Percentiles rank a stretch among this genome's conserved stretches.
phyloP scores from a whole-genome alignment of 2,329 filamentous ascomycete species.

The Penicillium brevicompactum region DNA sequence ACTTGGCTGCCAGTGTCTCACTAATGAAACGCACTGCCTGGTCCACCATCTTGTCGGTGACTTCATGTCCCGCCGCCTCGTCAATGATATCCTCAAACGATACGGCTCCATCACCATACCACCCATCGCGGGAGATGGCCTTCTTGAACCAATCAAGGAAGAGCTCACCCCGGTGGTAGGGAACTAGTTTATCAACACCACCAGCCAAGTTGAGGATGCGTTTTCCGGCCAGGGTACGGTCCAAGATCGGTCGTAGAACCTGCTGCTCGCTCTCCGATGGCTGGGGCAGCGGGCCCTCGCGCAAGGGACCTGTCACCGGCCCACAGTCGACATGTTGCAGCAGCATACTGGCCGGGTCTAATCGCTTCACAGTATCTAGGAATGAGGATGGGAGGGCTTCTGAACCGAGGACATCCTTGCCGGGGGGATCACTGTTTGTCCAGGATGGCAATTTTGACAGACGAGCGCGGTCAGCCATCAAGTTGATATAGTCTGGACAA shows the following conservation, averaged over 20 bases:
- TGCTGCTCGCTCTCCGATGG: slow-evolving; percentile 48
- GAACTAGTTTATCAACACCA: slow-evolving; percentile 62
- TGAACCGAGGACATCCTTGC: slow-evolving; percentile 71
- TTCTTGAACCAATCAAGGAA: slow-evolving; percentile 61
- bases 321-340: slow-evolving; percentile 54
- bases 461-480: slow-evolving; percentile 78
- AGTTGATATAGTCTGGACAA: slow-evolving; percentile 80
- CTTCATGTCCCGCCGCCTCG: slow-evolving; percentile 60
- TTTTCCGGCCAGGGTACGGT: slow-evolving; percentile 51
- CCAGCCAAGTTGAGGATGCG: slow-evolving; percentile 57
- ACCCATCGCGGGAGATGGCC: slow-evolving; percentile 42
- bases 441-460: slow-evolving; percentile 67
- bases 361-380: slow-evolving; percentile 61
- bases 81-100: slow-evolving; percentile 61
- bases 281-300: slow-evolving; percentile 35
- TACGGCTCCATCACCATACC: slow-evolving; percentile 54
- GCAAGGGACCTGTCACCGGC: slow-evolving; percentile 26
- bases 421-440: slow-evolving; percentile 57
- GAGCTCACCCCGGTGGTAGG: slow-evolving; percentile 57
- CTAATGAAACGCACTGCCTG: slow-evolving; percentile 58
- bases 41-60: slow-evolving; percentile 58
- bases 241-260: slow-evolving; percentile 46
- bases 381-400: slow-evolving; percentile 73
- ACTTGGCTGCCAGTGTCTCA: slow-evolving; percentile 38
- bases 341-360: slow-evolving; percentile 76